Conservation (phyloP, 805 yeast genomes). For the Wickerhamomyces silvicola region DNA sequence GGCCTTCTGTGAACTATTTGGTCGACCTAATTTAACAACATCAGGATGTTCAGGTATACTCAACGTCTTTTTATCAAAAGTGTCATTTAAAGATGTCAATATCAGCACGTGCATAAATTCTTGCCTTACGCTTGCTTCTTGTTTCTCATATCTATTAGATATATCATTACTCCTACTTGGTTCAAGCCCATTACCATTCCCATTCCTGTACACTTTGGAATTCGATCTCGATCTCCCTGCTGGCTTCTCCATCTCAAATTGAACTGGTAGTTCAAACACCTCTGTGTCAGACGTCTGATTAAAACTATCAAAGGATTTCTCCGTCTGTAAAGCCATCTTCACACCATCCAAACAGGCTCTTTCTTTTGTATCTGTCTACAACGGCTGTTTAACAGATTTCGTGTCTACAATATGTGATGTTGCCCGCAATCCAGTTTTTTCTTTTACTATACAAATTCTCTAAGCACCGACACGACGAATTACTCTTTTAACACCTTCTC, state of each 20-base stretch:
- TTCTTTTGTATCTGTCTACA: too few species aligned
- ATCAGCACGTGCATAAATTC: conserved; percentile 54
- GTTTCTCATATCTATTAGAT: neutral
- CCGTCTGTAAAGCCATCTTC: too few species aligned
- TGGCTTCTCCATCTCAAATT: too few species aligned
- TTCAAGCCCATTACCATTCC: neutral
- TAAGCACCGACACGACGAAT: conserved; percentile 31
- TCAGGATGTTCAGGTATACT: conserved; percentile 80
- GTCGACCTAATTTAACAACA: conserved; percentile 83
- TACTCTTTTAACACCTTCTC: conserved; percentile 66
- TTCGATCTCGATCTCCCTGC: conserved; percentile 7
- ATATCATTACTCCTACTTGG: too few species aligned
- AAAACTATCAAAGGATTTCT: too few species aligned
- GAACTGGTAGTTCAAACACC: too few species aligned
- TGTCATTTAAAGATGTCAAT: conserved; percentile 68
- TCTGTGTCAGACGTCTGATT: too few species aligned
- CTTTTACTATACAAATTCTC: too few species aligned
- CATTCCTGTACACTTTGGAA: conserved; percentile 9
- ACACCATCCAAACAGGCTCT: too few species aligned
- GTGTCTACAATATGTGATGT: too few species aligned
- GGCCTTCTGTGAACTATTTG: conserved; percentile 51
- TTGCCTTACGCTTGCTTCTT: conserved; percentile 7
- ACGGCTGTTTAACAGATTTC: too few species aligned
- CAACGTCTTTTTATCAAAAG: conserved; percentile 74
- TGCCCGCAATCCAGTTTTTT: too few species aligned